Conservation (phyloP, 2,329 filamentous ascomycete species). For the Tolypocladium tropicale region DNA sequence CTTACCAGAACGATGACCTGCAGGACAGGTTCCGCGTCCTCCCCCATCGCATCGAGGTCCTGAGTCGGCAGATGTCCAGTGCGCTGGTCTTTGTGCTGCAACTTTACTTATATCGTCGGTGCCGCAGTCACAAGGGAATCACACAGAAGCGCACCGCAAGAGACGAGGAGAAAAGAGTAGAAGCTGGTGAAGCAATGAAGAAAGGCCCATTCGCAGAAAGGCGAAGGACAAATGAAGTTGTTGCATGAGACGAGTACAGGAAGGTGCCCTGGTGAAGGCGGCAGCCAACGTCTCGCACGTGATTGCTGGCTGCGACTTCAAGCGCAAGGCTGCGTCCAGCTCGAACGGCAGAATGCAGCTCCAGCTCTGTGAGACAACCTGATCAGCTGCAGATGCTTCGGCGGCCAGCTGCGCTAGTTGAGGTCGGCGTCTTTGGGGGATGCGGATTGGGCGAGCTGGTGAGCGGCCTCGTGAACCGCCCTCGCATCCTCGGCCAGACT, state of each 20-base stretch:
- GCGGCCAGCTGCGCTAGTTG: background rate
- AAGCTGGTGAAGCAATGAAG: background rate
- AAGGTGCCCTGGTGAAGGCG: background rate
- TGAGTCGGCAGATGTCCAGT: background rate
- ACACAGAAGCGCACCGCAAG: background rate
- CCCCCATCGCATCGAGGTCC: conserved; percentile 11
- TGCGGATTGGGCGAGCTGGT: background rate
- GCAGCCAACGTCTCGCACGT: background rate
- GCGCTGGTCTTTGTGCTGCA: background rate
- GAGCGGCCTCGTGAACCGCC: background rate
- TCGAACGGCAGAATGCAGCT: background rate
- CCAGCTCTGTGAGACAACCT: background rate
- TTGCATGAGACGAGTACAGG: background rate
- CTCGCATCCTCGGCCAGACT: too few relatives aligned
- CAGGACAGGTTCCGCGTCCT: conserved; percentile 38
- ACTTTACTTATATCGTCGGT: background rate
- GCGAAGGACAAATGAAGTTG: background rate
- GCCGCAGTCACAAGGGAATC: background rate
- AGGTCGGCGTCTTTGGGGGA: background rate
- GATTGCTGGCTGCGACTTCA: background rate
- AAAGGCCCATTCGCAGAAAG: background rate
- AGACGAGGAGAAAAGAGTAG: background rate
- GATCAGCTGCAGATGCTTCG: background rate
- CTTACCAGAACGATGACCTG: conserved; percentile 69
- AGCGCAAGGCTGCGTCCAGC: background rate